phyloP scores from a whole-genome alignment of 768 basidiomycete species.

The Sporobolomyces pararoseus region DNA sequence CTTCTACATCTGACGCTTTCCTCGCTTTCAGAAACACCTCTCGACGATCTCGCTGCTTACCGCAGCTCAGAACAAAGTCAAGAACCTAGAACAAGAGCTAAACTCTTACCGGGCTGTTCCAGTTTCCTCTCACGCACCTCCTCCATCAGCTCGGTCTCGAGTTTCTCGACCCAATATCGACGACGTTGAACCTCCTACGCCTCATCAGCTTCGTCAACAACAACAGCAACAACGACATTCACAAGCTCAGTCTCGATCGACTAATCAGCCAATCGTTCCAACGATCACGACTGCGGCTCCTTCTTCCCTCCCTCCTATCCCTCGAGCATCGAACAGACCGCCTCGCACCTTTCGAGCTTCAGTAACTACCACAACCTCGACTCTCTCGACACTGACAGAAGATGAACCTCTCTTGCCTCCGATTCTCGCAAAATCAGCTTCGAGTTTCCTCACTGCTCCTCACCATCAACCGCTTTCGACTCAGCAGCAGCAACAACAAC shows the following conservation, averaged over 20 bases:
- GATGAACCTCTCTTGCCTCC: slow-evolving; percentile 23
- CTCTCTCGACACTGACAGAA: slow-evolving; percentile 2
- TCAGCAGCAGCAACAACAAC: too few species aligned
- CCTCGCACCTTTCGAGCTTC: neutral
- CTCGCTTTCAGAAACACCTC: slow-evolving; percentile 37
- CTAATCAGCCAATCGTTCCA: neutral
- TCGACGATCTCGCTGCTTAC: slow-evolving; percentile 27
- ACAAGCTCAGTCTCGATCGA: neutral
- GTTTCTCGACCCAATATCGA: slow-evolving; percentile 28
- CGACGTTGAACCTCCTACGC: slow-evolving; percentile 14
- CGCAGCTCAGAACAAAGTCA: slow-evolving; percentile 19
- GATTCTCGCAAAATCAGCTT: slow-evolving; percentile 11
- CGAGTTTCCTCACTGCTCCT: neutral
- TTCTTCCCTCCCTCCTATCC: neutral
- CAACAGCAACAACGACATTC: neutral
- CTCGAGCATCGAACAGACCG: neutral
- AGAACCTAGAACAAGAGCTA: slow-evolving; percentile 39
- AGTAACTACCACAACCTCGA: neutral
- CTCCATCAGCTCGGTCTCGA: slow-evolving; percentile 20
- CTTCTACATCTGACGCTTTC: neutral
- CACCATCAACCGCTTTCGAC: neutral
- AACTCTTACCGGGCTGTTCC: slow-evolving; percentile 40
- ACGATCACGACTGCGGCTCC: neutral
- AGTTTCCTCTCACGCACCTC: neutral
- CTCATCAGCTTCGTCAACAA: neutral